Evolutionary conservation across 2,329 filamentous ascomycete species (phyloP).

Genomic region (Cladosporium sp.): DNA sequence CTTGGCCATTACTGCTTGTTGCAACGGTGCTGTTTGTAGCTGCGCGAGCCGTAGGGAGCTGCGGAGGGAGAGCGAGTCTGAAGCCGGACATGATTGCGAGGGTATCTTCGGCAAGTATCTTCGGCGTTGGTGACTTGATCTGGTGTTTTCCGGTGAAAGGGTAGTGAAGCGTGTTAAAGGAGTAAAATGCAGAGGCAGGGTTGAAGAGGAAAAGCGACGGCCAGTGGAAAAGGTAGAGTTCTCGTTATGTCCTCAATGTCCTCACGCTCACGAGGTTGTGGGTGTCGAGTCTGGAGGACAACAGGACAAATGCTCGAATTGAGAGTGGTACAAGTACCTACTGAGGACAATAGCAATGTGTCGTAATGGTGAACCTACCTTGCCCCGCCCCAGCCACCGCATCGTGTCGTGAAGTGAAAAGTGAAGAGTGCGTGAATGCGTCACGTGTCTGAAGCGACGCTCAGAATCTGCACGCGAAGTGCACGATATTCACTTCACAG

Average conservation of each 20-base stretch:
- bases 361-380: not conserved
- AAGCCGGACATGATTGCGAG: not conserved
- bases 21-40: not conserved
- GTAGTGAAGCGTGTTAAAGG: not conserved
- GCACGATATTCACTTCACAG: not conserved
- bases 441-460: not conserved
- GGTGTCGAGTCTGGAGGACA: not conserved
- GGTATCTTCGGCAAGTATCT: not conserved
- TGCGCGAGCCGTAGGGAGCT: not conserved
- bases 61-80: not conserved
- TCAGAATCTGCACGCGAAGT: not conserved
- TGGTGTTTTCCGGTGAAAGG: not conserved
- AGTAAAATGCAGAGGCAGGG: not conserved
- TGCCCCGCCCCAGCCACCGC: not conserved
- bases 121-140: not conserved
- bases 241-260: not conserved
- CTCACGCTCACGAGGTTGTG: not conserved
- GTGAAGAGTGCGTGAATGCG: not conserved
- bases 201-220: not conserved
- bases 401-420: not conserved
- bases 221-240: not conserved
- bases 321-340: not conserved
- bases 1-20: not conserved
- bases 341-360: not conserved
- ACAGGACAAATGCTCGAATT: not conserved